Evolutionary conservation across 495 filamentous ascomycete genomes (phyloP), one percentile per base, ranked within the genome.

Genomic region (Neohortaea acidophila): DNA sequence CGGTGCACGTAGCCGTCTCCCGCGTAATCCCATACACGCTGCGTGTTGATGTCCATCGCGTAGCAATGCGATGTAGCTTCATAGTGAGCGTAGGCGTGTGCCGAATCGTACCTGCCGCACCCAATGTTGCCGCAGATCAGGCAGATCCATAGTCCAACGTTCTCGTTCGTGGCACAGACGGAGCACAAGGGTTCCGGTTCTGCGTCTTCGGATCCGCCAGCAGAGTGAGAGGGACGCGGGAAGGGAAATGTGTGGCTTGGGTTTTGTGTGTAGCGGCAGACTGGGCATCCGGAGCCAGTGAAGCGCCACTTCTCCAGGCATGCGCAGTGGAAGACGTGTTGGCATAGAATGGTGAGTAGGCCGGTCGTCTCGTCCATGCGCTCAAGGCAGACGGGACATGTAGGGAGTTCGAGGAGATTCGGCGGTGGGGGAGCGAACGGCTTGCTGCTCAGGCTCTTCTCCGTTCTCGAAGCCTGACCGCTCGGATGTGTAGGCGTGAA

Each of bases 331-430:
- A 97, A 97, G 38, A 97, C 85, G 48, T 97, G 89, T 51, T 96
- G 91, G 57, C 89, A 97, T 44, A 87, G 75, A 24, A 96, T 96
- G 1, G 89, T 97, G 48, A 96, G 71, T 2, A 97, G 64, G 3
- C 89, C 89, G 0, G 84, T 85, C 4, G 86, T 94, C 50, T 97
- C 86, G 48, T 97, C 89, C 89, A 97, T 97, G 23, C 89, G 78
- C 59, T 97, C 89, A 10, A 97, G 69, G 48, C 89, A 97, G 11
- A 97, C 91, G 1, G 91, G 84, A 46, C 89, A 97, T 2, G 91
- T 97, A 3, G 89, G 89, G 1, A 97, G 67, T 59, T 97, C 89
- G 41, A 93, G 65, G 9, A 96, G 67, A 13, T 81, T 73, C 0
- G 86, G 84, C 2, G 89, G 94, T 8, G 87, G 91, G 15, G 89